A percentile compares a stretch with the other conserved stretches of the same genome.
These are phyloP conservation scores for Tricholoma flavovirens DNA, from an alignment of 768 basidiomycete species.

Conservation along the genomic window DNA sequence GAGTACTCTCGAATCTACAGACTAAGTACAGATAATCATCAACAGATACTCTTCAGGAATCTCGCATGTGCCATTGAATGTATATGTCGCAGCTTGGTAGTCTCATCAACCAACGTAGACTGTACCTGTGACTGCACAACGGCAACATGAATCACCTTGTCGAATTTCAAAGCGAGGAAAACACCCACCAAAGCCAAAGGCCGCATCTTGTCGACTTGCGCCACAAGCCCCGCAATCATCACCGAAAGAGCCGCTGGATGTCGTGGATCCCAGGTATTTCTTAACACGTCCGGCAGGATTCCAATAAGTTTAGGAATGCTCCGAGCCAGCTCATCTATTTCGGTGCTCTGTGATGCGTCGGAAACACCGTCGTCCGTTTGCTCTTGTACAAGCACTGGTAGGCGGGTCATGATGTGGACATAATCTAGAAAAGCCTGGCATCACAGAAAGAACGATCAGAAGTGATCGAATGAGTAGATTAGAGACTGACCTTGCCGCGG, in stretches of 20 bases:
- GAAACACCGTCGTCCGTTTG: constrained; percentile 36
- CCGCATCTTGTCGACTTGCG: constrained; percentile 51
- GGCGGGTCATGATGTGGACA: constrained; percentile 51
- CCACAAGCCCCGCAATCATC: constrained; percentile 63
- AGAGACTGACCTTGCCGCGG: constrained; percentile 65
- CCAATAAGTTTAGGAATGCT: constrained; percentile 60
- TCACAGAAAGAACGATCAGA: background rate
- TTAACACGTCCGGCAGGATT: constrained; percentile 63
- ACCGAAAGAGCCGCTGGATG: constrained; percentile 67
- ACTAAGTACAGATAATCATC: background rate
- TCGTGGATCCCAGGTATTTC: constrained; percentile 49
- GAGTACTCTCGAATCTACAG: background rate
- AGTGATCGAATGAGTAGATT: background rate
- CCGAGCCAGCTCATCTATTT: constrained; percentile 57
- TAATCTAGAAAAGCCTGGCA: constrained; percentile 68
- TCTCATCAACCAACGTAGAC: constrained; percentile 44
- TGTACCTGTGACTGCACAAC: constrained; percentile 37
- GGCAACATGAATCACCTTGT: constrained; percentile 17
- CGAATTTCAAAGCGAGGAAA: background rate
- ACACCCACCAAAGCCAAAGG: constrained; percentile 56
- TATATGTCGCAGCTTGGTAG: constrained; percentile 56
- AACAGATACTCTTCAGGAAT: constrained; percentile 54
- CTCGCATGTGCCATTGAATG: constrained; percentile 58
- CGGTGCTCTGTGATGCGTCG: constrained; percentile 41
- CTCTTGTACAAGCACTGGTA: constrained; percentile 50